Percentiles rank a stretch among this genome's conserved stretches.
Conservation (phyloP, 140 eudicot species). For the Erigeron philadelphicus region DNA sequence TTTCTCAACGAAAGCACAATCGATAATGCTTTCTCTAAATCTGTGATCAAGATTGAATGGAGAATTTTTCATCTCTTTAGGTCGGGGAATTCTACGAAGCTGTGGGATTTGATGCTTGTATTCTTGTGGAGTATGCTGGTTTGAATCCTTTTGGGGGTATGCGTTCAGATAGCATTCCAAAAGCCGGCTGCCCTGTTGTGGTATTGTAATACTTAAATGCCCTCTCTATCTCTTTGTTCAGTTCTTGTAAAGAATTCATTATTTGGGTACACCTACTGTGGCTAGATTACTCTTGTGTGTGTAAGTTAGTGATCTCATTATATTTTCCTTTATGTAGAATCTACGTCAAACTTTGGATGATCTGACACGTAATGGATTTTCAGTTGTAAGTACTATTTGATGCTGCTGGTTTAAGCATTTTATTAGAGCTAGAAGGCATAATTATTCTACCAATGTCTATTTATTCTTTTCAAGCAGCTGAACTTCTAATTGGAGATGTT, state of each 20-base stretch:
- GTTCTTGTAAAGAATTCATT: background rate
- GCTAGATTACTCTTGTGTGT: too few species aligned
- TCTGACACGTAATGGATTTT: constrained; percentile 89
- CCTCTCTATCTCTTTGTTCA: background rate
- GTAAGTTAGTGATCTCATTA: background rate
- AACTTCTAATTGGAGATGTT: background rate
- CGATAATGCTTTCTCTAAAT: background rate
- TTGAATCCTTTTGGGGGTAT: constrained; percentile 92
- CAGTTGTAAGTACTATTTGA: constrained; percentile 63
- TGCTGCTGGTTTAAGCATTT: background rate
- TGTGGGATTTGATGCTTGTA: constrained; percentile 90
- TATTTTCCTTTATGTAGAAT: constrained; percentile 46
- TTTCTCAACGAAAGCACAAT: background rate
- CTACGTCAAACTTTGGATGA: constrained; percentile 95
- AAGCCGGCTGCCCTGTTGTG: constrained; percentile 97
- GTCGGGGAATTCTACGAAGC: constrained; percentile 99
- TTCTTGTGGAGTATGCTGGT: constrained; percentile 96
- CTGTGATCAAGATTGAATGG: constrained; percentile 8
- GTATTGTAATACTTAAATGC: constrained; percentile 34
- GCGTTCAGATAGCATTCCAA: constrained; percentile 83
- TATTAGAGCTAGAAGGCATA: background rate
- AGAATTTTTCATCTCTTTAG: constrained; percentile 30
- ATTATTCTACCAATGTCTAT: constrained; percentile 6
- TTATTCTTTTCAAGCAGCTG: constrained; percentile 5
- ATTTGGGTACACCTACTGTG: too few species aligned